Evolutionary conservation across 768 basidiomycete species (phyloP), one percentile per base, ranked within the genome.

Genomic region (Pulveroboletus ravenelii): DNA sequence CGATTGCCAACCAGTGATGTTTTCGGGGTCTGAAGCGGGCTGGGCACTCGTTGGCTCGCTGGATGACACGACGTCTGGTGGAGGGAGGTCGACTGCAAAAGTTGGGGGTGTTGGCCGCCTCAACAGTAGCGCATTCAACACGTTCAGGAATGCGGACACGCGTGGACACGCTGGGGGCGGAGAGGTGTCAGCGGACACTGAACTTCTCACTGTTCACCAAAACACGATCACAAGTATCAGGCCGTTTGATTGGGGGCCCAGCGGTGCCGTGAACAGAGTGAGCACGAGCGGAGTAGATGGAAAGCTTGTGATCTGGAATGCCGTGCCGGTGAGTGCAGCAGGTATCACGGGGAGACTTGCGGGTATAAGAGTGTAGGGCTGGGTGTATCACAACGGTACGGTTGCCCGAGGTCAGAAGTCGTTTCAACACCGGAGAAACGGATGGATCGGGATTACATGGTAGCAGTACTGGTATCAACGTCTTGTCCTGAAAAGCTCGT

Each of bases 171-270:
- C 69, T 6, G 64, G 66, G 7, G 61, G 64, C 2, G 67, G 62
- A 10, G 70, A 72, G 0, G 58, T 62, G 1, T 58, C 70, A 4
- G 65, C 68, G 5, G 84, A 87, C 61, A 89, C 88, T 3, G 90
- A 94, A 64, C 71, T 95, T 45, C 72, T 79, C 62, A 98, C 96
- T 13, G 79, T 96, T 44, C 96, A 98, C 65, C 96, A 98, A 78
- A 99, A 99, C 74, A 96, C 94, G 34, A 96, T 99, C 70, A 97
- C 93, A n/a, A 85, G 78, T 58, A 77, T 98, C 36, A 74, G 93
- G 50, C 73, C 89, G 25, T 96, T 89, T 62, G 85, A 85, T 54
- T 47, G 46, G 51, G 74, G 71, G 2, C 56, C 61, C 3, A 76
- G 74, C 12, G 84, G 81, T 0, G 70, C 72, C 2, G 85, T 97